Percentiles rank a stretch among this genome's conserved stretches.
These are phyloP conservation scores for Fusarium sterilihyphosum DNA, from an alignment of 2,329 filamentous ascomycete species.

Conservation along the genomic window DNA sequence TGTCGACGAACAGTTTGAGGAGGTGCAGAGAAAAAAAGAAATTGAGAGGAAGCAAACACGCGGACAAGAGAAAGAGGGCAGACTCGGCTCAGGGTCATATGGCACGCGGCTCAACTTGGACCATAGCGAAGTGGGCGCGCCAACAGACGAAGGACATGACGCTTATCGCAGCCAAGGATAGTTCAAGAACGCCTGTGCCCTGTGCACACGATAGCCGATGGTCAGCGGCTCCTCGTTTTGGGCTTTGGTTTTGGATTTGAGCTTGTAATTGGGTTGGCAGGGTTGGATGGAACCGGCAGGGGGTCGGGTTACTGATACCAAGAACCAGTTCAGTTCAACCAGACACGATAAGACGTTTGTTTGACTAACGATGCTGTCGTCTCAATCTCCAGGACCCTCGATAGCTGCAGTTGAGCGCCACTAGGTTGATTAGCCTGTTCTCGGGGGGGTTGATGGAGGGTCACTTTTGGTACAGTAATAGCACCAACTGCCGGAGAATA, in stretches of 20 bases:
- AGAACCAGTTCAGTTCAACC: slow-evolving; percentile 13
- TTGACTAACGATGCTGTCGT: slow-evolving; percentile 20
- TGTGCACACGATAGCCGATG: slow-evolving; percentile 37
- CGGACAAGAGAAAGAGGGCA: slow-evolving; percentile 12
- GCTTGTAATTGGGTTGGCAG: slow-evolving; percentile 24
- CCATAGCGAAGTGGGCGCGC: slow-evolving; percentile 26
- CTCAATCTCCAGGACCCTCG: slow-evolving; percentile 14
- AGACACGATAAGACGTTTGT: slow-evolving; percentile 30
- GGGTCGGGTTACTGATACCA: slow-evolving; percentile 25
- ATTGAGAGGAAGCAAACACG: not conserved
- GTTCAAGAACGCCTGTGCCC: slow-evolving; percentile 20
- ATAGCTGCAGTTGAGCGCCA: slow-evolving; percentile 13
- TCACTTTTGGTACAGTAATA: not conserved
- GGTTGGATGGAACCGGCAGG: slow-evolving; percentile 17
- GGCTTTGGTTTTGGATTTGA: slow-evolving; percentile 7
- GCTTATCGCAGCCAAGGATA: slow-evolving; percentile 40
- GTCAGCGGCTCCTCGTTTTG: slow-evolving; percentile 17
- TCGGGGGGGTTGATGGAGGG: slow-evolving; percentile 4
- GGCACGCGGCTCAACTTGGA: slow-evolving; percentile 30
- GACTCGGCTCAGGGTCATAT: slow-evolving; percentile 29
- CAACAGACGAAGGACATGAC: slow-evolving; percentile 34
- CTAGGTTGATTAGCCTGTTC: slow-evolving; percentile 19
- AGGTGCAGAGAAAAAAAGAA: not conserved
- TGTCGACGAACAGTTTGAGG: not conserved
- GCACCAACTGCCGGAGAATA: slow-evolving; percentile 12